A percentile compares a stretch with the other conserved stretches of the same genome.
phyloP scores from a whole-genome alignment of 2,329 filamentous ascomycete species.

The Hymenoscyphus repandus region DNA sequence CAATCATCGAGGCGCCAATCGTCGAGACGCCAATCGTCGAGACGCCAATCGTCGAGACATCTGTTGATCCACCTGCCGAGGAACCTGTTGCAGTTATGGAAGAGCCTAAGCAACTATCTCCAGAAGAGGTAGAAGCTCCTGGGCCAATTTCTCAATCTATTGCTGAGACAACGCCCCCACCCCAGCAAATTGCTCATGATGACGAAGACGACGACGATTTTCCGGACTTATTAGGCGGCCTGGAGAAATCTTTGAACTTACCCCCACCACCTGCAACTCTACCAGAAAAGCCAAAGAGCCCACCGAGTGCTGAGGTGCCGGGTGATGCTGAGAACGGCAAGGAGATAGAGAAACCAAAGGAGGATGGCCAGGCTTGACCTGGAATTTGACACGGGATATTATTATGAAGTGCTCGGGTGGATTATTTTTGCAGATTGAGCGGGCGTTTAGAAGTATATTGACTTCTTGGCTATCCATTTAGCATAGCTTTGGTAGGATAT shows the following conservation, averaged over 20 bases:
- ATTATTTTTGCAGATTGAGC: no score
- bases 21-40: neutral
- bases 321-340: neutral
- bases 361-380: neutral
- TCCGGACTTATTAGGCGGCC: constrained; percentile 25
- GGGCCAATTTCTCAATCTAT: neutral
- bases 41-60: neutral
- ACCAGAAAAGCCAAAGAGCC: neutral
- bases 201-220: constrained; percentile 24
- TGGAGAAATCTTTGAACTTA: constrained; percentile 24
- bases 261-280: neutral
- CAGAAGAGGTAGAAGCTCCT: neutral
- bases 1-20: neutral
- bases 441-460: neutral
- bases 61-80: constrained; percentile 1
- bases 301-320: neutral
- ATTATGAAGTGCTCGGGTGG: no score
- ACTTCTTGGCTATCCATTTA: no score
- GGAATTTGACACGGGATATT: no score
- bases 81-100: neutral
- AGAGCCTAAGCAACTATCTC: neutral
- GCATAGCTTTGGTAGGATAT: no score
- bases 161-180: neutral
- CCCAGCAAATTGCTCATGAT: neutral
- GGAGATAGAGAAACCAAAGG: neutral